phyloP scores from a whole-genome alignment of 768 basidiomycete genomes.

The Tubosaeta sp. region DNA sequence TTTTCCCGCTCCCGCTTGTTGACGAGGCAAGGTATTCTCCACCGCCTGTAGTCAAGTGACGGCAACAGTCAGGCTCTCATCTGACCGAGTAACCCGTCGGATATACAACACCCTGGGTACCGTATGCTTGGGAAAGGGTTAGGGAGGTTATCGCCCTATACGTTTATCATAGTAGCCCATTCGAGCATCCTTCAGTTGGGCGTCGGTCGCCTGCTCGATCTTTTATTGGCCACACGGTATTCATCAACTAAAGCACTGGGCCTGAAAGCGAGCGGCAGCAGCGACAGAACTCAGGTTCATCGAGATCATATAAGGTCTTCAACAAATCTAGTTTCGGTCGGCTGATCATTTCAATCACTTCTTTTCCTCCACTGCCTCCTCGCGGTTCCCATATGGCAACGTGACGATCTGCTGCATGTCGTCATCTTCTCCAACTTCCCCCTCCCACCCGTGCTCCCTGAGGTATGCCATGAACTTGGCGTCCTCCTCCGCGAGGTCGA shows the following conservation, averaged over 20 bases:
- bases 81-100: no score
- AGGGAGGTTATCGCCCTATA: no score
- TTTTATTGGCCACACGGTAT: no score
- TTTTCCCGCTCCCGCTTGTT: constrained; percentile 64
- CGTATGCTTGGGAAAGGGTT: no score
- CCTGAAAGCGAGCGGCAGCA: no score
- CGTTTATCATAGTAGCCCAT: no score
- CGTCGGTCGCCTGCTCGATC: no score
- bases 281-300: not conserved
- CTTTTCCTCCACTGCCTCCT: constrained; percentile 10
- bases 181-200: no score
- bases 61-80: not conserved
- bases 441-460: constrained; percentile 59
- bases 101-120: no score
- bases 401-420: constrained; percentile 27
- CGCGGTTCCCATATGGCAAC: constrained; percentile 2
- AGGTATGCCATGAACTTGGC: constrained; percentile 58
- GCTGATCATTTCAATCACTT: not conserved
- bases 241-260: no score
- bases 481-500: constrained; percentile 65
- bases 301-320: not conserved
- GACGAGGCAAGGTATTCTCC: constrained; percentile 76
- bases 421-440: constrained; percentile 55
- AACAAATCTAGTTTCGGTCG: not conserved
- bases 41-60: constrained; percentile 41